Evolutionary conservation across 176 grass and related monocot species (phyloP).

Genomic region (Panicum miliaceum): DNA sequence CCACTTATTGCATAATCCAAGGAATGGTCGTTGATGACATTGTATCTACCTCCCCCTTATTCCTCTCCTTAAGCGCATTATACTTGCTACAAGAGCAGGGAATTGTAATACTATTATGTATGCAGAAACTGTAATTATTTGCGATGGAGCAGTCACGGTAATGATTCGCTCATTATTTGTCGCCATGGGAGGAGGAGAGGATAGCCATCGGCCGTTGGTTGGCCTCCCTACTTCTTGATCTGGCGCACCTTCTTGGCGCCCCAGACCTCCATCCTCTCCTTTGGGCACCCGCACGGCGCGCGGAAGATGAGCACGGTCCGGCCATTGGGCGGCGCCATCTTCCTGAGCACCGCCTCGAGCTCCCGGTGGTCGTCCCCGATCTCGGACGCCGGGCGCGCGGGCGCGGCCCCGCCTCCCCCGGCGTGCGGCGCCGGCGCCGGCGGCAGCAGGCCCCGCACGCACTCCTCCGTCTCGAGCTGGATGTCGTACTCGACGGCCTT

Average conservation of each 20-base stretch:
- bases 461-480: slow-evolving; percentile 93
- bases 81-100: slow-evolving; percentile 39
- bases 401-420: slow-evolving; percentile 15
- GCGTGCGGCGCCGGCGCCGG: background rate
- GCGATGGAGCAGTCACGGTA: slow-evolving; percentile 17
- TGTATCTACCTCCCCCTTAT: slow-evolving; percentile 43
- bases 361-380: slow-evolving; percentile 73
- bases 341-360: slow-evolving; percentile 85
- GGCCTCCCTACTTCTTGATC: slow-evolving; percentile 70
- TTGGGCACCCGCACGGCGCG: slow-evolving; percentile 70
- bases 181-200: background rate
- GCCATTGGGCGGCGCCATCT: slow-evolving; percentile 85
- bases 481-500: slow-evolving; percentile 90
- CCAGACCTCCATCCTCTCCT: slow-evolving; percentile 85
- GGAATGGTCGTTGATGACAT: slow-evolving; percentile 2
- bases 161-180: background rate
- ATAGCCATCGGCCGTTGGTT: background rate
- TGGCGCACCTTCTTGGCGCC: slow-evolving; percentile 73
- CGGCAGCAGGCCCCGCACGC: slow-evolving; percentile 52
- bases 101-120: slow-evolving; percentile 36
- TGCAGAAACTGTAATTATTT: slow-evolving; percentile 23
- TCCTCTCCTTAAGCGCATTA: slow-evolving; percentile 38
- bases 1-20: slow-evolving; percentile 40
- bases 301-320: slow-evolving; percentile 83
- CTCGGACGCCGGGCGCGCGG: slow-evolving; percentile 37